Evolutionary conservation across 1,284 basidiomycete species (phyloP).

Genomic region (Wolfiporia cocos): DNA sequence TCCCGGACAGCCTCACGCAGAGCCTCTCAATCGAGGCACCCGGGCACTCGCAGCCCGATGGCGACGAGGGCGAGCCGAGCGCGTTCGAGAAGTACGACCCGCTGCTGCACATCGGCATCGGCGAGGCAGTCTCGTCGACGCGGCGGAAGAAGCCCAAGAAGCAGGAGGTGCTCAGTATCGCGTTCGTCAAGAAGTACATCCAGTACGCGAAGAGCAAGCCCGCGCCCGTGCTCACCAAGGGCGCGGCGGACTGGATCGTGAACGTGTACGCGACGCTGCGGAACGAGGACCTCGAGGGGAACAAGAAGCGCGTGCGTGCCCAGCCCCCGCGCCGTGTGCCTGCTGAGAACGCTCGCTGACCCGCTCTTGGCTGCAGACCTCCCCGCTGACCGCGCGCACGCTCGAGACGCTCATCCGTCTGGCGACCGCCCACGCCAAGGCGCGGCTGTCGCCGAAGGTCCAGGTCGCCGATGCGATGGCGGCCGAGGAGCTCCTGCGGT

Average conservation of each 20-base stretch:
- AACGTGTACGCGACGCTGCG: slow-evolving; percentile 89
- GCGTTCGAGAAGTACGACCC: slow-evolving; percentile 98
- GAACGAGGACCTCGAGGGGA: slow-evolving; percentile 89
- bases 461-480: slow-evolving; percentile 84
- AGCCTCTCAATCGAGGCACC: slow-evolving; percentile 81
- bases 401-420: slow-evolving; percentile 98
- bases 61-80: slow-evolving; percentile 60
- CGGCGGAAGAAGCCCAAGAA: slow-evolving; percentile 56
- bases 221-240: slow-evolving; percentile 84
- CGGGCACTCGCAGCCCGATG: slow-evolving; percentile 47
- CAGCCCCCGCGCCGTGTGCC: slow-evolving; percentile 1
- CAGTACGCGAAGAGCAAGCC: slow-evolving; percentile 93
- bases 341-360: background rate
- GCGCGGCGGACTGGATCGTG: slow-evolving; percentile 93
- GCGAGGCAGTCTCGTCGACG: slow-evolving; percentile 35
- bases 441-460: slow-evolving; percentile 83
- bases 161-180: slow-evolving; percentile 85
- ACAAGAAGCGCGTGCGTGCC: slow-evolving; percentile 75
- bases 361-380: slow-evolving; percentile 56
- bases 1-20: slow-evolving; percentile 85
- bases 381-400: slow-evolving; percentile 96
- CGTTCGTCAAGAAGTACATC: slow-evolving; percentile 98
- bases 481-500: slow-evolving; percentile 94
- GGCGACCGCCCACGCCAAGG: slow-evolving; percentile 96
- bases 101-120: slow-evolving; percentile 80